These are phyloP conservation scores for Globisporangium abappressorium DNA, from an alignment of 352 stramenopile species.

Conservation along the genomic window DNA sequence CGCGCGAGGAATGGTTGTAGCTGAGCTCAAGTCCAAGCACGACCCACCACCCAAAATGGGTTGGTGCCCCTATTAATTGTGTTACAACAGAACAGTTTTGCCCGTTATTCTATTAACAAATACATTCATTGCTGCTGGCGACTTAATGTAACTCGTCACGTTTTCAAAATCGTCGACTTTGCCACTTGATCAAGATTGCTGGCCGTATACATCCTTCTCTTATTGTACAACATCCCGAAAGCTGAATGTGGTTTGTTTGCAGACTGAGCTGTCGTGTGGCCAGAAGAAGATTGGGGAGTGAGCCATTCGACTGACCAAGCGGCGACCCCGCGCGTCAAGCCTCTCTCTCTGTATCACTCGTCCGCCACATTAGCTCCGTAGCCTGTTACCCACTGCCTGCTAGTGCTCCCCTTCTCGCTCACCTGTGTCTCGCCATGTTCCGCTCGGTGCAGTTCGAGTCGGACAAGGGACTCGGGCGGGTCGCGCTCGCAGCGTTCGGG, in stretches of 20 bases:
- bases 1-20: not conserved
- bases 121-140: too few species aligned
- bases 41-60: not conserved
- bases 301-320: not conserved
- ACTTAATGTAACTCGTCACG: too few species aligned
- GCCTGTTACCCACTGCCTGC: not conserved
- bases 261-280: not conserved
- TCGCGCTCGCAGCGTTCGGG: conserved; percentile 72
- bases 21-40: not conserved
- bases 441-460: conserved; percentile 73
- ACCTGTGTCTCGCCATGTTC: conserved; percentile 38
- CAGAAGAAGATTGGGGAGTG: not conserved
- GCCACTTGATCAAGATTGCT: not conserved
- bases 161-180: not conserved
- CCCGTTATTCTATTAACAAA: too few species aligned
- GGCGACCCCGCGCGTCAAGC: not conserved
- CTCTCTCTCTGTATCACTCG: not conserved
- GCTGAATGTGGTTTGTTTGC: not conserved
- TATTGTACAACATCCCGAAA: not conserved
- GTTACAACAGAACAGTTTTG: not conserved
- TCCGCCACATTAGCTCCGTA: not conserved
- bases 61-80: not conserved
- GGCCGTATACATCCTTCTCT: not conserved
- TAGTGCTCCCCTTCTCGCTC: not conserved
- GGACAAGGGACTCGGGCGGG: conserved; percentile 68